Percentiles rank a stretch among this genome's conserved stretches.
phyloP scores from a whole-genome alignment of 495 filamentous ascomycete genomes.

The Talaromyces liani region DNA sequence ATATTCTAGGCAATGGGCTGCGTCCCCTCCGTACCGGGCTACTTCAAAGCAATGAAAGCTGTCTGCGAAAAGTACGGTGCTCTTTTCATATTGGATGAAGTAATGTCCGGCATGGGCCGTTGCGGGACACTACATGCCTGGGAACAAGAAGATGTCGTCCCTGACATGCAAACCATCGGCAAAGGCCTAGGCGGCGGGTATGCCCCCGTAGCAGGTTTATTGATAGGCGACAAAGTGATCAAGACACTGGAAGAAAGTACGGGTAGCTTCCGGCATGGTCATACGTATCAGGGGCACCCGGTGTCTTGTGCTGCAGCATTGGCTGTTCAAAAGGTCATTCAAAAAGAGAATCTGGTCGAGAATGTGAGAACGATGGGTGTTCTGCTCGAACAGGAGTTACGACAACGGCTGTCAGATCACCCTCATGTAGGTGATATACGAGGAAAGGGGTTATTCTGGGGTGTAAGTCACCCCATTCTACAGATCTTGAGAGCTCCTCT shows the following conservation, averaged over 20 bases:
- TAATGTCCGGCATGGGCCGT: slow-evolving; percentile 75
- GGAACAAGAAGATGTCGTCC: slow-evolving; percentile 54
- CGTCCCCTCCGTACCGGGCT: slow-evolving; percentile 55
- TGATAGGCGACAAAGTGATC: slow-evolving; percentile 47
- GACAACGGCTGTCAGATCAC: slow-evolving; percentile 33
- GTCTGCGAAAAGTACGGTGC: slow-evolving; percentile 60
- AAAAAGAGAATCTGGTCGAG: slow-evolving; percentile 39
- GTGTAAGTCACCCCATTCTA: slow-evolving; percentile 38
- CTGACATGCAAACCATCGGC: slow-evolving; percentile 63
- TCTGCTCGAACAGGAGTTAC: slow-evolving; percentile 39
- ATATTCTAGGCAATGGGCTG: slow-evolving; percentile 44
- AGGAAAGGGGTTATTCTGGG: slow-evolving; percentile 51
- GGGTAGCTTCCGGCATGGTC: slow-evolving; percentile 48
- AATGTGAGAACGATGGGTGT: slow-evolving; percentile 46
- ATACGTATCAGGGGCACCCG: slow-evolving; percentile 55
- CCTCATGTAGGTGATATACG: slow-evolving; percentile 56
- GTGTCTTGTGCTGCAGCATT: slow-evolving; percentile 49
- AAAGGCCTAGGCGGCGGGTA: slow-evolving; percentile 65
- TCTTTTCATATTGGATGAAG: slow-evolving; percentile 66
- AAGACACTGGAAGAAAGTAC: slow-evolving; percentile 44
- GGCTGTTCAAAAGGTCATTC: slow-evolving; percentile 46
- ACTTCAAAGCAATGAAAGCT: slow-evolving; percentile 53
- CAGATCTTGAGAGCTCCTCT: neutral
- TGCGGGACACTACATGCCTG: slow-evolving; percentile 61
- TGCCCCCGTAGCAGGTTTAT: slow-evolving; percentile 52